Conservation (phyloP, 2,329 filamentous ascomycete genomes). For the Calycina herbarum region DNA sequence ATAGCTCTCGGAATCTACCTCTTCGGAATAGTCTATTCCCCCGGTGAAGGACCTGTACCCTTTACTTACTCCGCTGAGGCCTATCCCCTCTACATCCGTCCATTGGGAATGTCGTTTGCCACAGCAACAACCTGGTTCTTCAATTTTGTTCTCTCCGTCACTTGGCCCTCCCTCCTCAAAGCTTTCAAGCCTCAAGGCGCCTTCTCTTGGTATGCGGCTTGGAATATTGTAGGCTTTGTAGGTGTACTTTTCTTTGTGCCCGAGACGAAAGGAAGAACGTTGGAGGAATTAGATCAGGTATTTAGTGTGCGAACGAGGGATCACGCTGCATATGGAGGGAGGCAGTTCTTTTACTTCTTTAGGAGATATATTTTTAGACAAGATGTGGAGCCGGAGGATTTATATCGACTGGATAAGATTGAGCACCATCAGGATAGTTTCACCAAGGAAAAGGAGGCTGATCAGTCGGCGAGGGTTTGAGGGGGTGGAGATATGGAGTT, state of each 20-base stretch:
- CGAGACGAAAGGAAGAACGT: constrained; percentile 13
- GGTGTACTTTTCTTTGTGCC: constrained; percentile 16
- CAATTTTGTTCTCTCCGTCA: constrained; percentile 61
- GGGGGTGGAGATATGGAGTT: neutral
- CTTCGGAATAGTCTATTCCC: constrained; percentile 54
- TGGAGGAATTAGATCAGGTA: constrained; percentile 16
- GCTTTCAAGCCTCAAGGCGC: constrained; percentile 40
- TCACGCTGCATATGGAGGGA: constrained; percentile 30
- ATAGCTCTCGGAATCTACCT: constrained; percentile 61
- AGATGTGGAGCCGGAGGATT: constrained; percentile 19
- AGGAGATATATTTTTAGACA: constrained; percentile 19
- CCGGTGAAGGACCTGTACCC: constrained; percentile 14
- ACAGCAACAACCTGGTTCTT: constrained; percentile 59
- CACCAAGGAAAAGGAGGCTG: constrained; percentile 12
- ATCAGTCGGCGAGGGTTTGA: constrained; percentile 18
- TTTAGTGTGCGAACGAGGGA: constrained; percentile 14
- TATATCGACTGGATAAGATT: constrained; percentile 13
- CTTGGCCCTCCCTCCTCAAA: constrained; percentile 23
- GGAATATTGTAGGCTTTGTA: constrained; percentile 42
- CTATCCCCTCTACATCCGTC: constrained; percentile 38
- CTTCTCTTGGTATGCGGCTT: constrained; percentile 52
- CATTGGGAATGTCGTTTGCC: constrained; percentile 61
- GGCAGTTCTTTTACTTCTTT: constrained; percentile 24
- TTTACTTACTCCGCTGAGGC: constrained; percentile 18
- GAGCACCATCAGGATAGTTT: constrained; percentile 15